Evolutionary conservation across 108 stramenopile species (phyloP).

Genomic region (Pseudonitzschia multiseries): DNA sequence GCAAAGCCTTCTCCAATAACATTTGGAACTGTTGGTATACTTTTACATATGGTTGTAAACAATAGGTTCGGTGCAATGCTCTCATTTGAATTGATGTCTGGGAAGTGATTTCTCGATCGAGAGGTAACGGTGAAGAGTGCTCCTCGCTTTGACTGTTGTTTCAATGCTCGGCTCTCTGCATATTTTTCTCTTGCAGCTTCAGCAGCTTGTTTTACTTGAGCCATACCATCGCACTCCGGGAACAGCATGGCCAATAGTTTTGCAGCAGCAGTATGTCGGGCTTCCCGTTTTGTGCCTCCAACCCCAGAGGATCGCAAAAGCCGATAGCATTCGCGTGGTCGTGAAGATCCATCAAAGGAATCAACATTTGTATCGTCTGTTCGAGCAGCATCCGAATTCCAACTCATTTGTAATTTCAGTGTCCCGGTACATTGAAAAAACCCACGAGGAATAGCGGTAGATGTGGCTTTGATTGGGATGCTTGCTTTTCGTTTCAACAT

Average conservation of each 20-base stretch:
- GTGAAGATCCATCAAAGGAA: slow-evolving; percentile 20
- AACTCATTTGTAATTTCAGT: slow-evolving; percentile 38
- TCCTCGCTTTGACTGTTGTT: slow-evolving; percentile 39
- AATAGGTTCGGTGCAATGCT: slow-evolving; percentile 8
- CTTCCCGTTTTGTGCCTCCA: slow-evolving; percentile 78
- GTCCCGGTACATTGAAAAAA: slow-evolving; percentile 47
- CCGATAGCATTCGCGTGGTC: slow-evolving; percentile 31
- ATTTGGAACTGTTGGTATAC: slow-evolving; percentile 12
- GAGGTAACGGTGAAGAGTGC: neutral
- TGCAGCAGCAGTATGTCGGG: slow-evolving; percentile 78
- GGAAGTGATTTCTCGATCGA: neutral
- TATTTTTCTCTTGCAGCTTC: slow-evolving; percentile 74
- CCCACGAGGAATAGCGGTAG: slow-evolving; percentile 18
- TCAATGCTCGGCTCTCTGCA: slow-evolving; percentile 57
- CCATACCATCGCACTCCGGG: slow-evolving; percentile 74
- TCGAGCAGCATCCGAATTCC: slow-evolving; percentile 29
- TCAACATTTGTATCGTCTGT: slow-evolving; percentile 12
- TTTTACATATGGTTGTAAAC: slow-evolving; percentile 5
- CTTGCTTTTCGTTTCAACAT: slow-evolving; percentile 28
- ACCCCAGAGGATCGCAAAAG: slow-evolving; percentile 54
- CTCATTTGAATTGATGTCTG: slow-evolving; percentile 6
- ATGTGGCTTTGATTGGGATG: slow-evolving; percentile 9
- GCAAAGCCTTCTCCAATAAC: slow-evolving; percentile 11
- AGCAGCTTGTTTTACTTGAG: slow-evolving; percentile 81
- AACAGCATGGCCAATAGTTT: slow-evolving; percentile 76